Evolutionary conservation across 495 filamentous ascomycete genomes (phyloP).

Genomic region (Aspergillus sparsus): DNA sequence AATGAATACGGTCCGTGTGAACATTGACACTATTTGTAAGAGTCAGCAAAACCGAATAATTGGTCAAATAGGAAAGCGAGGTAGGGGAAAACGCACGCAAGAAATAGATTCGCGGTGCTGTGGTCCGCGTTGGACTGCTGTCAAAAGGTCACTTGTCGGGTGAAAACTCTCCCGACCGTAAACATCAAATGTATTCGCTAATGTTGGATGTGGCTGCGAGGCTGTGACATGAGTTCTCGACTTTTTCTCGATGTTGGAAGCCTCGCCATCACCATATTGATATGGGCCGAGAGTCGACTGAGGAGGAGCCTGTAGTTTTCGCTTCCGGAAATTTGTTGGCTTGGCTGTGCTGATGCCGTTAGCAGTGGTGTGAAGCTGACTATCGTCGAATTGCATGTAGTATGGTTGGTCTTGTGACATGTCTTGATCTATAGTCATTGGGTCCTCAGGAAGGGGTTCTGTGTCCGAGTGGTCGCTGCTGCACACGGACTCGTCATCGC

Average conservation of each 20-base stretch:
- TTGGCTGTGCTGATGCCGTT: background rate
- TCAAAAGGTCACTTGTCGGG: background rate
- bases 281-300: background rate
- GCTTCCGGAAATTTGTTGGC: conserved; percentile 27
- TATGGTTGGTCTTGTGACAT: background rate
- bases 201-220: background rate
- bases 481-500: conserved; percentile 16
- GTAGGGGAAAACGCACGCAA: conserved; percentile 11
- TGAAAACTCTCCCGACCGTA: background rate
- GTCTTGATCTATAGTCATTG: conserved; percentile 1
- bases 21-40: conserved; percentile 15
- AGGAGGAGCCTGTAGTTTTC: conserved; percentile 25
- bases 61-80: background rate
- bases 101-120: conserved; percentile 3
- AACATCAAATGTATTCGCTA: background rate
- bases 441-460: conserved; percentile 15
- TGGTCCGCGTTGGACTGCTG: background rate
- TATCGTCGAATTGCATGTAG: background rate
- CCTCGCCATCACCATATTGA: background rate
- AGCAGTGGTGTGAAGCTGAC: background rate
- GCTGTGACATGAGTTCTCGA: conserved; percentile 7
- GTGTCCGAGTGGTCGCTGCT: conserved; percentile 17
- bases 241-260: conserved; percentile 16
- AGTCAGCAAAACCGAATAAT: too few species aligned
- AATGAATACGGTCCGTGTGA: conserved; percentile 6